Evolutionary conservation across 768 basidiomycete species (phyloP), one percentile per base, ranked within the genome.

Genomic region (Tylopilus felleus): DNA sequence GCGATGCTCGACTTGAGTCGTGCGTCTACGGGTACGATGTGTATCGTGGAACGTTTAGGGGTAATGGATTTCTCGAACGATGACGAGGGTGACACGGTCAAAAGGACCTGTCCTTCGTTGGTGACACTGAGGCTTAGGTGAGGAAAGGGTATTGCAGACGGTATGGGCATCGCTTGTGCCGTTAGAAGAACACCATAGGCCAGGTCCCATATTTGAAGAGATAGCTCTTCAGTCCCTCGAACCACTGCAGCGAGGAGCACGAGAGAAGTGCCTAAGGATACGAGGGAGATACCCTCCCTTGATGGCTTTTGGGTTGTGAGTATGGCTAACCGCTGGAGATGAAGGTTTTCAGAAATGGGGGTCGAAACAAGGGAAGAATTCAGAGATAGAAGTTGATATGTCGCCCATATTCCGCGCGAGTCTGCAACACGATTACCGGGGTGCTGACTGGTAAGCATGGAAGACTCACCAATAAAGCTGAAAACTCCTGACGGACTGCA

Each of bases 141-240:
- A 27, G 71, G 61, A 2, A 67, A 64, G 46, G 65, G 52, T 16
- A 81, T 53, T 21, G 74, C 63, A 1, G 78, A 70, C 0, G 86
- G 83, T 14, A 82, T 64, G 1, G 83, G 66, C 39, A 86, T 69
- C 8, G 69, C 64, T 36, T 83, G 77, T 6, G 77, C 74, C 2
- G 83, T 73, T n/a, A 88, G 73, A 22, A 88, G 70, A 31, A 86
- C 80, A 17, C 81, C 80, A 58, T 84, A 88, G 55, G 82, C 82
- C 21, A 88, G 71, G 57, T 88, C 86, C 85, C 86, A 88, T 27
- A 88, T 65, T 17, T 84, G 79, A 27, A 88, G 66, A 16, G 73
- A 71, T 48, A 87, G 73, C 53, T 81, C 80, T 8, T 72, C 58
- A 3, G 65, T 49, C 17, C 48, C 50, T 16, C 28, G 33, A 33